Evolutionary conservation across 768 basidiomycete genomes (phyloP), one percentile per base, ranked within the genome.

Genomic region (Rhodotorula paludigena): DNA sequence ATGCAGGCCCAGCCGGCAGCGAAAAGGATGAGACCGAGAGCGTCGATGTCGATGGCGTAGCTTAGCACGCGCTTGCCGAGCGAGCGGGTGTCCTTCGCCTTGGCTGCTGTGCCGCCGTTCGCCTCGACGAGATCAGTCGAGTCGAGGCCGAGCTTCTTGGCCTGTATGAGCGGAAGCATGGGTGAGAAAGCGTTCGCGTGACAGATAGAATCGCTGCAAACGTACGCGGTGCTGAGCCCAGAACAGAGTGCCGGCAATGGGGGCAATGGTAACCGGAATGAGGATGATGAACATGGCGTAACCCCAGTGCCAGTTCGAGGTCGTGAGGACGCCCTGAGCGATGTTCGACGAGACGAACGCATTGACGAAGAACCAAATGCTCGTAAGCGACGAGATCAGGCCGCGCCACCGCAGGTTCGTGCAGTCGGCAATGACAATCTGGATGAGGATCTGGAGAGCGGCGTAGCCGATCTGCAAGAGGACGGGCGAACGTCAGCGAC

Each of bases 241-340:
- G 56, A 64, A 47, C 36, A 75, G 68, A 5, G 69, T 71, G 35
- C 42, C 60, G 56, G 72, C 66, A 47, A 74, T 72, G 5, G 69
- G 72, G 0, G 68, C 58, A 6, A 68, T 36, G 9, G 52, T 57
- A 51, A 52, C 78, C n/a, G 79, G 70, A 45, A 78, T 76, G 63
- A 80, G 74, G 77, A 81, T 80, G 60, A 70, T 76, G 67, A 79
- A 76, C 77, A 79, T 77, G 35, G 73, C 78, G 73, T 81, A 80
- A 35, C 52, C 81, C 78, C 79, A 81, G 74, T 79, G 72, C 80
- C 80, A 79, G 23, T 55, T 52, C 3, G 52, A 39, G 10, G 69
- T 48, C 2, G 41, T 60, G 28, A 69, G 42, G 21, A 74, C 48
- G 12, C 47, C 73, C 32, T 77, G 69, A 6, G 76, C 77, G 49